phyloP scores from a whole-genome alignment of 441 rosid genomes.

The Omphalea diandra region DNA sequence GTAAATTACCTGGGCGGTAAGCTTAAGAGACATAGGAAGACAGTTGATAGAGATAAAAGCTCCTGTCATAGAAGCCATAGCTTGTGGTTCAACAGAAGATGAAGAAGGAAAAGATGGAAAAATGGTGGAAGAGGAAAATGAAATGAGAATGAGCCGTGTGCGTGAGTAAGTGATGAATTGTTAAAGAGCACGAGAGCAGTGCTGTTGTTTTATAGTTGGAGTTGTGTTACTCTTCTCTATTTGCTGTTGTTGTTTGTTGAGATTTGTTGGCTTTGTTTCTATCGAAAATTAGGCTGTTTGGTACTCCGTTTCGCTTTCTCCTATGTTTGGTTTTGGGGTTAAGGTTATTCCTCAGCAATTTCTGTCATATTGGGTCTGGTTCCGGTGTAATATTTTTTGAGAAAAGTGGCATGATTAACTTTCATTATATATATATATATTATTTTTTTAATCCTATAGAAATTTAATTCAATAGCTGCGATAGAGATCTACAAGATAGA shows the following conservation, averaged over 20 bases:
- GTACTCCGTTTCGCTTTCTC: background rate
- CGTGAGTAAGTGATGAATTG: background rate
- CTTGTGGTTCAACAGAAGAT: background rate
- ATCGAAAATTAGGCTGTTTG: conserved; percentile 24
- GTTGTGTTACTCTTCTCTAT: background rate
- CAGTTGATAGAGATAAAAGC: conserved; percentile 31
- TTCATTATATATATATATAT: too few species aligned
- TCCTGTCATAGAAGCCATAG: conserved; percentile 51
- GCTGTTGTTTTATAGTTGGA: conserved; percentile 10
- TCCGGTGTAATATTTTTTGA: too few species aligned
- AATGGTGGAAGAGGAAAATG: conserved; percentile 9
- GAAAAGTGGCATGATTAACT: too few species aligned
- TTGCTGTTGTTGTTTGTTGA: conserved; percentile 4
- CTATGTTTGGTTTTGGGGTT: background rate
- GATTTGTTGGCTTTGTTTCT: conserved; percentile 24
- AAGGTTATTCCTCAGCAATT: too few species aligned
- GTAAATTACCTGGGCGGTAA: conserved; percentile 21
- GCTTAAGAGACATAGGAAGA: conserved; percentile 26
- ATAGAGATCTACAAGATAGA: too few species aligned
- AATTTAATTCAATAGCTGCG: too few species aligned
- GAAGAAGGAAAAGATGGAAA: background rate
- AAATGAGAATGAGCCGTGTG: background rate
- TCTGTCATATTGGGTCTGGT: too few species aligned
- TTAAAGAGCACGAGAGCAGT: background rate
- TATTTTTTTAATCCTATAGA: too few species aligned